Evolutionary conservation across 306 rosid species (phyloP).

Genomic region (Prunus mira): DNA sequence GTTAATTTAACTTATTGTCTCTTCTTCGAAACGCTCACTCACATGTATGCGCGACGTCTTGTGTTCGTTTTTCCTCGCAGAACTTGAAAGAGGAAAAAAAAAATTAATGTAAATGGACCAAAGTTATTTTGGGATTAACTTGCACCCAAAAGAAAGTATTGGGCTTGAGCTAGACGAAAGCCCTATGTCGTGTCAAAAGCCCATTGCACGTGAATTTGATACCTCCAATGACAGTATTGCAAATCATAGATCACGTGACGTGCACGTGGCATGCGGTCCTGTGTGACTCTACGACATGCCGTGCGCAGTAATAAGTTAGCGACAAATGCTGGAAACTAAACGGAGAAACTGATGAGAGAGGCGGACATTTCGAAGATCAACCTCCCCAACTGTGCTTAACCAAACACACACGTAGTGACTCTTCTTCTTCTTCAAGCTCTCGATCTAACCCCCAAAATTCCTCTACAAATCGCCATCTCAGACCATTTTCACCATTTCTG

Average conservation of each 20-base stretch:
- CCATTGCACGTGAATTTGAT: background rate
- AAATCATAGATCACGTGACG: background rate
- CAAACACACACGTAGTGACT: constrained; percentile 2
- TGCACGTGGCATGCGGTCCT: background rate
- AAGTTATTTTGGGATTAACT: too few relatives aligned
- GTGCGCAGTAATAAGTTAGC: constrained; percentile 33
- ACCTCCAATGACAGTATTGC: background rate
- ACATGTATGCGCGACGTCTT: too few relatives aligned
- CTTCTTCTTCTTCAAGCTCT: background rate
- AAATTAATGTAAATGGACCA: too few relatives aligned
- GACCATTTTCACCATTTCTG: constrained; percentile 15
- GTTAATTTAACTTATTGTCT: too few relatives aligned
- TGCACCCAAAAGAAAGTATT: background rate
- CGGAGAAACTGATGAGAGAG: constrained; percentile 56
- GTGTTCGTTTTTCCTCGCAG: too few relatives aligned
- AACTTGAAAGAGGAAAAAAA: too few relatives aligned
- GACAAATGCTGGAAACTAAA: background rate
- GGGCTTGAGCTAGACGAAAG: background rate
- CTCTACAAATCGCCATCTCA: constrained; percentile 13
- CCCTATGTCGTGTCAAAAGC: background rate
- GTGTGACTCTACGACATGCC: background rate
- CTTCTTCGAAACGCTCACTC: too few relatives aligned
- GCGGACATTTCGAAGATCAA: constrained; percentile 65
- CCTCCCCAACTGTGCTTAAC: constrained; percentile 27
- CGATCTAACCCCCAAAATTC: constrained; percentile 23